Conservation (phyloP, 1,284 basidiomycete genomes). For the Naganishia sp. region DNA sequence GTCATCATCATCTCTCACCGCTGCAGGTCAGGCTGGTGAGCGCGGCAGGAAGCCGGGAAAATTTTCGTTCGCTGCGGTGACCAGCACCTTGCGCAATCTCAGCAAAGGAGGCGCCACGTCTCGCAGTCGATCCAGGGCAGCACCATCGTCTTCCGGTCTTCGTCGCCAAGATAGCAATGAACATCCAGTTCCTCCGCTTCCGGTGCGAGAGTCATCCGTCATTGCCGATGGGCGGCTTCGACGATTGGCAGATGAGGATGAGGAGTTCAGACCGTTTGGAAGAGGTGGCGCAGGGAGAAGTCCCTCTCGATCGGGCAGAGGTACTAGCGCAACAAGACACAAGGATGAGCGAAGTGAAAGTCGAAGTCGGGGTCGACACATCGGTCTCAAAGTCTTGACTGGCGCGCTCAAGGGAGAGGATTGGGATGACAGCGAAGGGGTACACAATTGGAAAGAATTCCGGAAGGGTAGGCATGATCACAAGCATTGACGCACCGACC, state of each 20-base stretch:
- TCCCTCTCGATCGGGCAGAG: constrained; percentile 34
- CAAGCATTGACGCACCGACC: background rate
- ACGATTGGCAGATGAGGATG: constrained; percentile 24
- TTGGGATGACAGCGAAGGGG: constrained; percentile 54
- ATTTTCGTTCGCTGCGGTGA: constrained; percentile 52
- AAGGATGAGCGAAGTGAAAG: constrained; percentile 45
- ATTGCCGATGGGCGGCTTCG: constrained; percentile 25
- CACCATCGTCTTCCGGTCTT: constrained; percentile 5
- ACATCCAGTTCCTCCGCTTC: constrained; percentile 20
- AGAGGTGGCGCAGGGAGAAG: constrained; percentile 45
- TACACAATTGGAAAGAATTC: constrained; percentile 80
- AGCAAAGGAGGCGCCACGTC: constrained; percentile 14
- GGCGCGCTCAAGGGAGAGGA: constrained; percentile 57
- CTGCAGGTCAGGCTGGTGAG: constrained; percentile 30
- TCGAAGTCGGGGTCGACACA: constrained; percentile 50
- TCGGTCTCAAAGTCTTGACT: constrained; percentile 52
- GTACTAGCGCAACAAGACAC: constrained; percentile 7
- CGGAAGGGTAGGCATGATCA: constrained; percentile 66
- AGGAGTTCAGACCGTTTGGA: constrained; percentile 36
- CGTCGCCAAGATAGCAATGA: constrained; percentile 30
- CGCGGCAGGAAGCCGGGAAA: constrained; percentile 42
- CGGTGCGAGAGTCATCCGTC: background rate
- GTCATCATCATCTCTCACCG: constrained; percentile 25
- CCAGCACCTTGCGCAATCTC: constrained; percentile 39
- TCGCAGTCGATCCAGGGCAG: constrained; percentile 38